Evolutionary conservation across 768 basidiomycete genomes (phyloP), one percentile per base, ranked within the genome.

Genomic region (Fomitopsis serialis): DNA sequence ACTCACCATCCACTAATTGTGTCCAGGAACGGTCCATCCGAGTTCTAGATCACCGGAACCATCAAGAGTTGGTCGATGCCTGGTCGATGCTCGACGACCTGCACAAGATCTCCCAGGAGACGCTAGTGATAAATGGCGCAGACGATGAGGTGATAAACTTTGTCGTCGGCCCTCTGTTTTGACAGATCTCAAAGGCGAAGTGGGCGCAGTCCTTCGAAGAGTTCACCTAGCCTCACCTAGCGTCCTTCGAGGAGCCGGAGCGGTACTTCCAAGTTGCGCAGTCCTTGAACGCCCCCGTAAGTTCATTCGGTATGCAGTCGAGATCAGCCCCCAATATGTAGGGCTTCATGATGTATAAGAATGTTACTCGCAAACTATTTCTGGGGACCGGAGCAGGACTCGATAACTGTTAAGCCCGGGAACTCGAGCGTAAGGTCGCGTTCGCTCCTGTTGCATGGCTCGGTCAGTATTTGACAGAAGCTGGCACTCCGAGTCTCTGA

Each of bases 1-100:
- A 32, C 2, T 15, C 7, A 36, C 10, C 42, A 42, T 42, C 17
- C 46, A 21, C 22, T 2, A n/a, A 42, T 47, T 6, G 9, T 29
- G 17, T n/a, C n/a, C n/a, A 62, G 67, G 49, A 51, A 62, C 27
- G 66, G 70, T 3, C 63, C 65, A 11, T 68, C 68, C 24, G 72
- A 75, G 58, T 74, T 74, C 57, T 61, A 63, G 29, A 68, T 72
- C 19, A 64, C 69, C 8, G 75, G 75, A 0, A 64, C 74, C 0
- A 52, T 81, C 43, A 74, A 74, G 59, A 58, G 67, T 1, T 83
- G 80, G 80, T 64, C 71, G n/a, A n/a, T n/a, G n/a, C n/a, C n/a
- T n/a, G n/a, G n/a, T n/a, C n/a, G 8, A 72, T 79, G 47, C 60
- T 78, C 15, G 73, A 76, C 44, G 66, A 72, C 6, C 62, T 80